phyloP scores from a whole-genome alignment of 768 basidiomycete species.

The Mycena maculata region DNA sequence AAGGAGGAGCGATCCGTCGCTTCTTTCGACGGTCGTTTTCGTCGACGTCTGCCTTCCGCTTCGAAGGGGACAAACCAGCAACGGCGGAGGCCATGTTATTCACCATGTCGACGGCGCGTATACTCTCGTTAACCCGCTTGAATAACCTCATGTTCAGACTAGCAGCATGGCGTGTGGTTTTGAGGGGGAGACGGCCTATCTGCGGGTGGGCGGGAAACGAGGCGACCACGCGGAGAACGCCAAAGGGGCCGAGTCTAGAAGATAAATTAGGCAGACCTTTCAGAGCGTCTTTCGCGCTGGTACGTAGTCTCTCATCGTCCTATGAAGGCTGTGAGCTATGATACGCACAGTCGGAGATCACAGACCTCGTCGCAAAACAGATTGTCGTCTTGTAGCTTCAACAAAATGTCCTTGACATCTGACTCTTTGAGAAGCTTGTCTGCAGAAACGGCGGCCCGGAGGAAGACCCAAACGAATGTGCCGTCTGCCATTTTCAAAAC shows the following conservation, averaged over 20 bases:
- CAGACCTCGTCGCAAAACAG: background rate
- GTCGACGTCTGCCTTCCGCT: background rate
- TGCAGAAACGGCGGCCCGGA: background rate
- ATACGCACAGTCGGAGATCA: no score
- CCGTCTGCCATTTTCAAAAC: background rate
- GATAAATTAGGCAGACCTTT: background rate
- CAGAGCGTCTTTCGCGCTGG: background rate
- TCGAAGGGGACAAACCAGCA: background rate
- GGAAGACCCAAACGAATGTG: background rate
- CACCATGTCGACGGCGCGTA: constrained; percentile 2
- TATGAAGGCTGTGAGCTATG: background rate
- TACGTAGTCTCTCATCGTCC: background rate
- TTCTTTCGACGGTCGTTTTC: background rate
- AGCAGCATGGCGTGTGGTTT: background rate
- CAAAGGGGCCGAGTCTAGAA: background rate
- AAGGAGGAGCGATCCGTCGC: background rate
- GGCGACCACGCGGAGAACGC: background rate
- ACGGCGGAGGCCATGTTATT: background rate
- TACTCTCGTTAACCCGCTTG: background rate
- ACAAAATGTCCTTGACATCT: background rate
- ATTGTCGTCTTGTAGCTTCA: background rate
- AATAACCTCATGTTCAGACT: constrained; percentile 5
- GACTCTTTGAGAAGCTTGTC: background rate
- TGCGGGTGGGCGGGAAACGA: constrained; percentile 3
- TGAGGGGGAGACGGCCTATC: background rate